Evolutionary conservation across 192 early-diverging fungal genomes (phyloP), one percentile per base, ranked within the genome.

Genomic region (Geranomyces michiganensis): DNA sequence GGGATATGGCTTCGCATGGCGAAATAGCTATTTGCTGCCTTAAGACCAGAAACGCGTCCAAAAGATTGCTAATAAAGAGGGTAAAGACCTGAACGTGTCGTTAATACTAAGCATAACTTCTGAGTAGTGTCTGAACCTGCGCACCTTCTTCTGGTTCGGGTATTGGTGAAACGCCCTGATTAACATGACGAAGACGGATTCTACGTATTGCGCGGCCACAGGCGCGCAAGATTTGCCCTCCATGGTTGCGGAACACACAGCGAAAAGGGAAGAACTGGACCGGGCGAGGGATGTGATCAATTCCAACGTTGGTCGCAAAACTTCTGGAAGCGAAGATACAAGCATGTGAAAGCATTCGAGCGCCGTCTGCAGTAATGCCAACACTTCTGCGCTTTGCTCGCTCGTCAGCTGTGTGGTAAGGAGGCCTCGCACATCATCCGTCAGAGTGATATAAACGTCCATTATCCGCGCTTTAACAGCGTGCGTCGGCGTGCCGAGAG

Each of bases 281-380:
- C 6, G 22, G 3, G 59, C 21, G 1, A 71, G 12, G 44, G 56
- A 9, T 8, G 67, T 56, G 47, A 47, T 24, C 65, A 36, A 56
- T n/a, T 74, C 72, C 58, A 74, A 10, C 44, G 72, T 74, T 13
- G 66, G 66, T 8, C 63, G 46, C 62, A 72, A 58, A 13, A 65
- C 41, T 17, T 72, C 71, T n/a, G 43, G 33, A 29, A 72, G 64
- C 24, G 36, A 22, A 26, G 36, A 24, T n/a, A 55, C 22, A 51
- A 72, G 31, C 13, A 32, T 47, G 2, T 19, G 8, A 27, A 26
- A 63, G 51, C 70, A 71, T 13, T 27, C 43, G 49, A 32, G n/a
- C 6, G 46, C 59, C 17, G 48, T 19, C 22, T 47, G 22, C 30
- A 61, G 32, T n/a, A 70, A 22, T 24, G 19, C 66, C 26, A 24